Evolutionary conservation across 2,329 filamentous ascomycete species (phyloP).

Genomic region (Chaetothyriales sp.): DNA sequence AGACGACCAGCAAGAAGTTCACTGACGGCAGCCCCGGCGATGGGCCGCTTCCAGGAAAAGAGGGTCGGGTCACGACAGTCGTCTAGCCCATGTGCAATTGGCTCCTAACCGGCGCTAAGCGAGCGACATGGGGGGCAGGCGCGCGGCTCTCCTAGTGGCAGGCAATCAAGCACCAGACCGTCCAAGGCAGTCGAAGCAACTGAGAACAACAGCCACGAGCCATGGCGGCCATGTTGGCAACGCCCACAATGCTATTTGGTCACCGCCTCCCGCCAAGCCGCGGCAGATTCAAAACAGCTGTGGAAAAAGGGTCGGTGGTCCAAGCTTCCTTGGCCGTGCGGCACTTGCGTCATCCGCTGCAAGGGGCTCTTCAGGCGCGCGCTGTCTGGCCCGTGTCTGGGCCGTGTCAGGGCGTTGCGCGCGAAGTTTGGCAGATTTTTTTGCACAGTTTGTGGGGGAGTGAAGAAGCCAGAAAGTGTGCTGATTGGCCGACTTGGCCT

Average conservation of each 20-base stretch:
- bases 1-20: background rate
- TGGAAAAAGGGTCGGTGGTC: background rate
- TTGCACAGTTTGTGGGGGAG: too few species aligned
- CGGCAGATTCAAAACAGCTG: background rate
- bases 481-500: too few species aligned
- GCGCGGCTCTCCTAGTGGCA: background rate
- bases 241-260: background rate
- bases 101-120: background rate
- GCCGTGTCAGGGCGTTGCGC: too few species aligned
- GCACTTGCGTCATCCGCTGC: background rate
- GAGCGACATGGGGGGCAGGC: background rate
- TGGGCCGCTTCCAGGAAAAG: background rate
- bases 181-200: background rate
- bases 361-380: background rate
- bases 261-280: background rate
- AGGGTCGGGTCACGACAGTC: background rate
- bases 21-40: background rate
- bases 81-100: slow-evolving; percentile 1
- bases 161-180: background rate
- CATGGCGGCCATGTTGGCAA: background rate
- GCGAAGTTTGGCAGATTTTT: too few species aligned
- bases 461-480: too few species aligned
- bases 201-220: too few species aligned
- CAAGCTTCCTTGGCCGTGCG: background rate
- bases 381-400: too few species aligned